Percentiles rank a stretch among this genome's conserved stretches.
Evolutionary conservation across 208 protist genomes (phyloP).

Genomic region (Zelonia costaricensis): DNA sequence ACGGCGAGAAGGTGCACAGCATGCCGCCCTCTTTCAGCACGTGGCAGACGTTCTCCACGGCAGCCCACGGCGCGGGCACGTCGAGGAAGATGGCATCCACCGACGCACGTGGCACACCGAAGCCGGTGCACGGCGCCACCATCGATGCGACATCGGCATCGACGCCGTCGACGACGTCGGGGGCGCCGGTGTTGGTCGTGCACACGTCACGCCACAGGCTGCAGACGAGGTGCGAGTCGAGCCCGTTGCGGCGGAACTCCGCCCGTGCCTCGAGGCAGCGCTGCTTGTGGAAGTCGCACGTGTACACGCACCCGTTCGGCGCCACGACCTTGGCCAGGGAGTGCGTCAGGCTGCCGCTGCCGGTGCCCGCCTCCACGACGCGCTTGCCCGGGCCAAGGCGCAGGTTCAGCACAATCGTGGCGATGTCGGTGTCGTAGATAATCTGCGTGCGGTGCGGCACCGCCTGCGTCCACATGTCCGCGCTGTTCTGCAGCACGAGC

Average conservation of each 20-base stretch:
- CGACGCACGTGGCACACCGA: constrained; percentile 66
- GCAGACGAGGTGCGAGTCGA: constrained; percentile 56
- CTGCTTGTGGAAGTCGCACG: constrained; percentile 88
- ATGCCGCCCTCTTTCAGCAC: constrained; percentile 81
- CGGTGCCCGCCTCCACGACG: constrained; percentile 90
- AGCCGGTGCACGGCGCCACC: constrained; percentile 50
- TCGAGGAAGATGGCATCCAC: constrained; percentile 94
- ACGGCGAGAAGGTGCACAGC: constrained; percentile 93
- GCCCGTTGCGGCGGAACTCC: constrained; percentile 79
- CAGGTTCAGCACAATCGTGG: constrained; percentile 80
- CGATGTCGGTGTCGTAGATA: constrained; percentile 92
- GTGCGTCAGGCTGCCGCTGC: constrained; percentile 90
- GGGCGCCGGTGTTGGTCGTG: constrained; percentile 31
- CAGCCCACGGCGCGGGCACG: constrained; percentile 87
- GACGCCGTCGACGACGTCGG: constrained; percentile 29
- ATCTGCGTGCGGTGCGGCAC: constrained; percentile 93
- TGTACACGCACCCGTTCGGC: constrained; percentile 80
- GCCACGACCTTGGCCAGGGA: constrained; percentile 79
- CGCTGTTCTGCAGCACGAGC: constrained; percentile 78
- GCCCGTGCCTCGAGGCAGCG: constrained; percentile 73
- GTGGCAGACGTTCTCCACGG: constrained; percentile 86
- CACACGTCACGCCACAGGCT: constrained; percentile 89
- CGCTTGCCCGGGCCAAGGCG: constrained; percentile 67
- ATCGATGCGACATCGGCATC: constrained; percentile 43
- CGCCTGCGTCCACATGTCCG: constrained; percentile 90